Conservation (phyloP, 2,329 filamentous ascomycete genomes). For the Fusarium virguliforme region DNA sequence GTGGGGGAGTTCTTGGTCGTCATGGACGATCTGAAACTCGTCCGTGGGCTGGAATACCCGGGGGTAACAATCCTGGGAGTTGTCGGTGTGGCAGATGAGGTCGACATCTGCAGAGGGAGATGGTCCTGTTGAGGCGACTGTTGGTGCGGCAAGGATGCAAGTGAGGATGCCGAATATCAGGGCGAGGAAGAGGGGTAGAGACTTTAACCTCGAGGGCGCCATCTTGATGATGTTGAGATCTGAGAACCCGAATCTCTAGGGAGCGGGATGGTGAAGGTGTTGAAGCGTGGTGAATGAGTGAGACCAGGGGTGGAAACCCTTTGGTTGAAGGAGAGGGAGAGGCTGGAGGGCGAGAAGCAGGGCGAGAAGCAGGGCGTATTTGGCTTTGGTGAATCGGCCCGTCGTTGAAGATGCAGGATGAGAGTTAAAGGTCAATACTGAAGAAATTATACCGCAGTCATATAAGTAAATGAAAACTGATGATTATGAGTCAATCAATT, state of each 20-base stretch:
- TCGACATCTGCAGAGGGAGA: slow-evolving; percentile 63
- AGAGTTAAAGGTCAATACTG: background rate
- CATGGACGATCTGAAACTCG: slow-evolving; percentile 74
- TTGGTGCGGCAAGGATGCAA: slow-evolving; percentile 48
- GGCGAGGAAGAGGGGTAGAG: slow-evolving; percentile 41
- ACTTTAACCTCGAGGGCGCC: slow-evolving; percentile 48
- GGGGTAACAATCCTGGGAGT: slow-evolving; percentile 76
- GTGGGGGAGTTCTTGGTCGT: slow-evolving; percentile 76
- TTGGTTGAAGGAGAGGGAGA: slow-evolving; percentile 13
- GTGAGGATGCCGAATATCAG: slow-evolving; percentile 52
- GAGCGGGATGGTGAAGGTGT: background rate
- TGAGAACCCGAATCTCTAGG: background rate
- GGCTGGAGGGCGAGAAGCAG: background rate
- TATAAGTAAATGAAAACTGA: slow-evolving; percentile 11
- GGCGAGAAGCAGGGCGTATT: slow-evolving; percentile 7
- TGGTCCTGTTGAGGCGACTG: slow-evolving; percentile 49
- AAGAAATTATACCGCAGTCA: slow-evolving; percentile 16
- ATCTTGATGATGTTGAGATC: slow-evolving; percentile 31
- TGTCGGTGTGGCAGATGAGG: slow-evolving; percentile 76
- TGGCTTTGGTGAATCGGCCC: slow-evolving; percentile 10
- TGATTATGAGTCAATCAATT: slow-evolving; percentile 44
- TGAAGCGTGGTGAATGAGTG: background rate
- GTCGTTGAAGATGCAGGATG: slow-evolving; percentile 3
- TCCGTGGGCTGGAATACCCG: slow-evolving; percentile 75
- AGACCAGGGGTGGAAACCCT: slow-evolving; percentile 17